phyloP scores from a whole-genome alignment of 805 yeast genomes.

The Kodamaea sagamina region DNA sequence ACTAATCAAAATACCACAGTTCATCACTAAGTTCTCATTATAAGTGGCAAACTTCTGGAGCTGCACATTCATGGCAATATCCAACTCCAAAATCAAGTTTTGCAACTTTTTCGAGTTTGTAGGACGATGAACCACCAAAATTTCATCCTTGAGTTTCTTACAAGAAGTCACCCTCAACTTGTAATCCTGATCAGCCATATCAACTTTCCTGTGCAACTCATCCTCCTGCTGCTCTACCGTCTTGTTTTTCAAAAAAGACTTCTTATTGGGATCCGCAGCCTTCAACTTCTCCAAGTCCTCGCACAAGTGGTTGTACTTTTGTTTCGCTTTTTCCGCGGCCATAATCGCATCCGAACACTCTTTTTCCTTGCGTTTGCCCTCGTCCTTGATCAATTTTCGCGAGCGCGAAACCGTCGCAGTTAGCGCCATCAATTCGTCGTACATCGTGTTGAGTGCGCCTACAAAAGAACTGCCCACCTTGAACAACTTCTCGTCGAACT shows the following conservation, averaged over 20 bases:
- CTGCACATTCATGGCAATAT: slow-evolving; percentile 86
- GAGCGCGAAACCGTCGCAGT: slow-evolving; percentile 67
- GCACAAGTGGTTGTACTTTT: slow-evolving; percentile 70
- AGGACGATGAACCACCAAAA: slow-evolving; percentile 76
- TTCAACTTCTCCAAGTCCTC: slow-evolving; percentile 83
- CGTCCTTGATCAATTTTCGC: slow-evolving; percentile 80
- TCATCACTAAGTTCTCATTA: slow-evolving; percentile 79
- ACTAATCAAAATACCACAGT: slow-evolving; percentile 77
- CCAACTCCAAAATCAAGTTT: slow-evolving; percentile 80
- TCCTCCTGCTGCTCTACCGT: slow-evolving; percentile 89
- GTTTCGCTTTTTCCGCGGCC: slow-evolving; percentile 86
- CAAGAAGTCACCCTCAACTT: slow-evolving; percentile 73
- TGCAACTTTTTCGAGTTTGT: slow-evolving; percentile 68
- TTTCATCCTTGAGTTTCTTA: slow-evolving; percentile 70
- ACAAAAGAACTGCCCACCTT: slow-evolving; percentile 76
- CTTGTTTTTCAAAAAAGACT: slow-evolving; percentile 76
- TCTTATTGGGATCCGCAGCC: slow-evolving; percentile 79
- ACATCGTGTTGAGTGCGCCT: slow-evolving; percentile 78
- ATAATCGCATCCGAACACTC: slow-evolving; percentile 80
- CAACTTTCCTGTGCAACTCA: slow-evolving; percentile 77
- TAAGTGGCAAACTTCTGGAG: slow-evolving; percentile 86
- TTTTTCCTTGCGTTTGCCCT: slow-evolving; percentile 77
- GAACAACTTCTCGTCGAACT: slow-evolving; percentile 71
- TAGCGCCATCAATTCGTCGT: slow-evolving; percentile 77
- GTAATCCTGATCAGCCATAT: slow-evolving; percentile 83